phyloP scores from a whole-genome alignment of 2,329 filamentous ascomycete species.

The Pseudohalonectria lignicola region DNA sequence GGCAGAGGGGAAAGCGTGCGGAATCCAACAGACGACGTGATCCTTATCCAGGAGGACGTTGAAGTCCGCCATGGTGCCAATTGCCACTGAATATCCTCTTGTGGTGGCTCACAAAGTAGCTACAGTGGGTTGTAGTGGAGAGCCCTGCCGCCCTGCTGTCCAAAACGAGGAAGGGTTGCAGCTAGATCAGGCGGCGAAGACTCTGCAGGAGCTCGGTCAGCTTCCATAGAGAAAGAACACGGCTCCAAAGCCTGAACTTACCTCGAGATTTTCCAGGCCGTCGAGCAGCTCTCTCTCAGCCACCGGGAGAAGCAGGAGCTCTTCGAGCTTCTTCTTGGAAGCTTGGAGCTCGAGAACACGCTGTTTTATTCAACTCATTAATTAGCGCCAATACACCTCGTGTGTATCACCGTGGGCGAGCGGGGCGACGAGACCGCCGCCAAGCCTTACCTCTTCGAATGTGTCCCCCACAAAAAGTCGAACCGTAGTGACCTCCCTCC shows the following conservation, averaged over 20 bases:
- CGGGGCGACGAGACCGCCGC: too few relatives aligned
- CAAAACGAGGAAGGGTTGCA: too few relatives aligned
- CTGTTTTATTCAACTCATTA: too few relatives aligned
- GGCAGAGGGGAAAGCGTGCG: too few relatives aligned
- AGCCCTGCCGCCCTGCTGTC: too few relatives aligned
- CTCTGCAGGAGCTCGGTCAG: background rate
- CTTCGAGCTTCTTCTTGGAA: constrained; percentile 8
- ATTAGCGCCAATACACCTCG: background rate
- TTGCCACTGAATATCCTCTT: too few relatives aligned
- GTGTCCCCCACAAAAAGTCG: constrained; percentile 14
- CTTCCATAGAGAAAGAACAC: background rate
- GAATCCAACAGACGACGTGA: too few relatives aligned
- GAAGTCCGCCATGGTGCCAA: too few relatives aligned
- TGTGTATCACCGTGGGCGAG: background rate
- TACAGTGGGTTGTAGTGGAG: too few relatives aligned
- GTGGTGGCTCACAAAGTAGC: too few relatives aligned
- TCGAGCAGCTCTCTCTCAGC: background rate
- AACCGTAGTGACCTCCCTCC: constrained; percentile 14
- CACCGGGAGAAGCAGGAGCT: constrained; percentile 3
- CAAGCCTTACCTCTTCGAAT: constrained; percentile 15
- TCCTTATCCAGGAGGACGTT: too few relatives aligned
- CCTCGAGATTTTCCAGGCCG: background rate
- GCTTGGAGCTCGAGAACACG: constrained; percentile 7
- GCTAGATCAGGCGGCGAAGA: background rate
- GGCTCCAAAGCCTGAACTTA: background rate